These are phyloP conservation scores for Aureobasidium subglaciale DNA, from an alignment of 2,329 filamentous ascomycete species.

Conservation along the genomic window DNA sequence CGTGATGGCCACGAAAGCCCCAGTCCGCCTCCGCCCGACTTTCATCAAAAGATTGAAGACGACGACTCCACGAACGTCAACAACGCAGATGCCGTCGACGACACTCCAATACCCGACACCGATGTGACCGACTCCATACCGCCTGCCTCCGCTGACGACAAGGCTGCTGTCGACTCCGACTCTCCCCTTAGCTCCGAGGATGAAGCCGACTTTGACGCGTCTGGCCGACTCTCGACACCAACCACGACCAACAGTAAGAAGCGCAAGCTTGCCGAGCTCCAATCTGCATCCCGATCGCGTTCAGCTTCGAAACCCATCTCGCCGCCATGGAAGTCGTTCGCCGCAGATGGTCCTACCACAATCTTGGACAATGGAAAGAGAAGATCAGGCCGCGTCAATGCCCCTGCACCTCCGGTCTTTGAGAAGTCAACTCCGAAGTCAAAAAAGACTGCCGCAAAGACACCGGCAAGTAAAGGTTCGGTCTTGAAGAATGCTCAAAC, in stretches of 20 bases:
- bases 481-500: constrained; percentile 1
- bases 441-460: neutral
- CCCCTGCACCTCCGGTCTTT: constrained; percentile 30
- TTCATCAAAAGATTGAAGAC: neutral
- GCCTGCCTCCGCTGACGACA: neutral
- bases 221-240: neutral
- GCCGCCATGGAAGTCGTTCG: constrained; percentile 86
- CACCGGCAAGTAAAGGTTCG: neutral
- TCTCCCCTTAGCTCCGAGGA: neutral
- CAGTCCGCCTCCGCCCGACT: constrained; percentile 15
- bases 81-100: constrained; percentile 9
- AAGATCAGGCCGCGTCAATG: constrained; percentile 53
- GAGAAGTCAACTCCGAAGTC: neutral
- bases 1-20: constrained; percentile 20
- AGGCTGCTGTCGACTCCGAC: neutral
- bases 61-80: neutral
- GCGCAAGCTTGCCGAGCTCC: constrained; percentile 45
- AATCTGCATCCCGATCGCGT: constrained; percentile 22
- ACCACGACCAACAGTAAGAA: constrained; percentile 47
- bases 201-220: constrained; percentile 13
- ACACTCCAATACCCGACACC: neutral
- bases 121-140: neutral
- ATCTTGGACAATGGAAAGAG: constrained; percentile 60
- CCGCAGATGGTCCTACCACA: constrained; percentile 78
- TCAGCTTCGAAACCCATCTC: constrained; percentile 20